Conservation (phyloP, 2,329 filamentous ascomycete species). For the Aspergillus sp. region DNA sequence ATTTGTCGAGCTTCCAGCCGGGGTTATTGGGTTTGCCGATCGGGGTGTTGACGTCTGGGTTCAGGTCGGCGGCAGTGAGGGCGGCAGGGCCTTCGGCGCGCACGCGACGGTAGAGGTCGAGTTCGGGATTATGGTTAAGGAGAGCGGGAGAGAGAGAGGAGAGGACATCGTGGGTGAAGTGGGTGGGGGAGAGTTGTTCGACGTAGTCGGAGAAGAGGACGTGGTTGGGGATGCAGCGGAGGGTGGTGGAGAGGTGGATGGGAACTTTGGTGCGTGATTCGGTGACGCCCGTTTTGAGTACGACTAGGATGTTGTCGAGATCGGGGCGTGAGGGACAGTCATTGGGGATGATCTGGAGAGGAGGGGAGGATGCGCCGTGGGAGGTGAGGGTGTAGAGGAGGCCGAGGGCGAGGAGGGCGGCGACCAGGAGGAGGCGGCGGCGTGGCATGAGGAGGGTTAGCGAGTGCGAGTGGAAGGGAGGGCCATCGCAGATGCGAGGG, state of each 20-base stretch:
- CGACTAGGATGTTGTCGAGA: slow-evolving; percentile 38
- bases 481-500: neutral
- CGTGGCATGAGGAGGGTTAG: slow-evolving; percentile 1
- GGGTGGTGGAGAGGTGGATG: slow-evolving; percentile 58
- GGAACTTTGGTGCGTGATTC: slow-evolving; percentile 56
- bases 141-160: slow-evolving; percentile 42
- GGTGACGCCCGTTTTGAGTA: slow-evolving; percentile 58
- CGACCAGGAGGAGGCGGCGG: slow-evolving; percentile 6
- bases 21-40: slow-evolving; percentile 46
- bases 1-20: slow-evolving; percentile 57
- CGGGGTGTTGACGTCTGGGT: slow-evolving; percentile 35
- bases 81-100: slow-evolving; percentile 45
- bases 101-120: slow-evolving; percentile 52
- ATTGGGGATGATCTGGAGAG: slow-evolving; percentile 7
- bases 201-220: slow-evolving; percentile 62
- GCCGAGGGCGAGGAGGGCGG: neutral
- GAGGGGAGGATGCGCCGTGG: neutral
- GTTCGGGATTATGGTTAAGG: slow-evolving; percentile 46
- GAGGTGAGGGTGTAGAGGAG: slow-evolving; percentile 1
- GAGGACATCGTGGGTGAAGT: slow-evolving; percentile 54
- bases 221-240: slow-evolving; percentile 57
- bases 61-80: slow-evolving; percentile 33
- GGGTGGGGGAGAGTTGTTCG: slow-evolving; percentile 50
- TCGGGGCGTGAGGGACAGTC: slow-evolving; percentile 39
- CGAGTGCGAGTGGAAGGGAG: neutral